These are phyloP conservation scores for Zygnema circumcarinatum DNA, from an alignment of 139 green algal genomes.

Conservation along the genomic window DNA sequence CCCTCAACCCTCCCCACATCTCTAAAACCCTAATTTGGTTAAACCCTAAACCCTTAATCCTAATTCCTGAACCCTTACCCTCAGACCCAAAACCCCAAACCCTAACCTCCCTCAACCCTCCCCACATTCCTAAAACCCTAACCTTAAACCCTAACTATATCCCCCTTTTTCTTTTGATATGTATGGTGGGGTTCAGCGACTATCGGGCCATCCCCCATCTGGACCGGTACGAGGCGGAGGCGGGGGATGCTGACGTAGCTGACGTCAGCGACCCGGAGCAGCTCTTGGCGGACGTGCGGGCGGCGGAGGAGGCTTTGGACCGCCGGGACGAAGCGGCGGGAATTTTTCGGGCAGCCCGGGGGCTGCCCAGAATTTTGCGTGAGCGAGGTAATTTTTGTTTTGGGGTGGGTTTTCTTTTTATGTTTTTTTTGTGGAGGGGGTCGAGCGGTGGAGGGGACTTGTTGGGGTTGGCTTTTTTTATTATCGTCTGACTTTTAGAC, in stretches of 20 bases:
- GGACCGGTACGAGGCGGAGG: conserved; percentile 89
- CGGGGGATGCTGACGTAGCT: conserved; percentile 76
- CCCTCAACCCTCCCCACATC: not conserved
- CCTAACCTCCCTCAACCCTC: not conserved
- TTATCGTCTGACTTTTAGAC: too few relatives aligned
- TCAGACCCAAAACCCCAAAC: not conserved
- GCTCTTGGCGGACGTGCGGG: conserved; percentile 65
- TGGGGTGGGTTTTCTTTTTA: too few relatives aligned
- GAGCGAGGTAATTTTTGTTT: conserved; percentile 14
- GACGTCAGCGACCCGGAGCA: conserved; percentile 73
- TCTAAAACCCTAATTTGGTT: not conserved
- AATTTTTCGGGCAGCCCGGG: not conserved
- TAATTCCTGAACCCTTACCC: not conserved
- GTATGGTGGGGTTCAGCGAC: conserved; percentile 73
- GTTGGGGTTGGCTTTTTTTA: not conserved
- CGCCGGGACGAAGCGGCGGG: conserved; percentile 48
- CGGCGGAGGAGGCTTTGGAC: conserved; percentile 82
- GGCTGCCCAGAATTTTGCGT: conserved; percentile 28
- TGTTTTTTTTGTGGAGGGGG: not conserved
- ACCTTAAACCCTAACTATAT: not conserved
- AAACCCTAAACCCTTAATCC: not conserved
- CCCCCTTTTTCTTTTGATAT: not conserved
- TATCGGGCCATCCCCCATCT: conserved; percentile 87
- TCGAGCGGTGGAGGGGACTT: not conserved
- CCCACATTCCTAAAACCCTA: conserved; percentile 6